A percentile compares a stretch with the other conserved stretches of the same genome.
These are phyloP conservation scores for Scolecobasidium constrictum DNA, from an alignment of 2,329 filamentous ascomycete species.

Conservation along the genomic window DNA sequence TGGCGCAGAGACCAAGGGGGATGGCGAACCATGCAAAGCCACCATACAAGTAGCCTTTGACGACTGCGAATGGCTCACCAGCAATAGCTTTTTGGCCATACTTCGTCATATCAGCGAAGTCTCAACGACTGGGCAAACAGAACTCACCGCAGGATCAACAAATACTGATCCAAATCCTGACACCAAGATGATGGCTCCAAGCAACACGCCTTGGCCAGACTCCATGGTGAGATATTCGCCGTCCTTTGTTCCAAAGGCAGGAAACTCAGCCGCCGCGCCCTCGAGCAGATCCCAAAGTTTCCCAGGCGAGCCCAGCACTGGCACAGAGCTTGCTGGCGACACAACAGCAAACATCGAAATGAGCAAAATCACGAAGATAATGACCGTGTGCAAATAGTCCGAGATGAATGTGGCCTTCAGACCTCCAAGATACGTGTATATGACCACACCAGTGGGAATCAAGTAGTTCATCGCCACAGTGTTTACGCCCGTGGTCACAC, in stretches of 20 bases:
- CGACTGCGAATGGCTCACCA: conserved; percentile 7
- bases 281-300: conserved; percentile 10
- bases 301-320: conserved; percentile 7
- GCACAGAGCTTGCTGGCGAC: conserved; percentile 1
- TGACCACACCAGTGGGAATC: conserved; percentile 3
- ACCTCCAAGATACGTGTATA: conserved; percentile 5
- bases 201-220: conserved; percentile 5
- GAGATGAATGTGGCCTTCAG: conserved; percentile 1
- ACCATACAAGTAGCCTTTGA: conserved; percentile 6
- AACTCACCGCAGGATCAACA: conserved; percentile 7
- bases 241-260: conserved; percentile 3
- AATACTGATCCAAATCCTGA: conserved; percentile 10
- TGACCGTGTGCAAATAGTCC: conserved; percentile 5
- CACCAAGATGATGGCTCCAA: conserved; percentile 7
- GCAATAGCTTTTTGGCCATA: conserved; percentile 10
- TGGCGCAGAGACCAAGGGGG: conserved; percentile 3
- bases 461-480: conserved; percentile 5
- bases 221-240: conserved; percentile 9
- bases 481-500: conserved; percentile 1
- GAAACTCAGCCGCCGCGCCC: background rate
- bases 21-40: conserved; percentile 6
- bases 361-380: conserved; percentile 7
- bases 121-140: background rate
- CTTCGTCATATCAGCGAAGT: background rate
- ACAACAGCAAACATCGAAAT: conserved; percentile 9